phyloP scores from a whole-genome alignment of 768 basidiomycete species.

The Boletus sp. region DNA sequence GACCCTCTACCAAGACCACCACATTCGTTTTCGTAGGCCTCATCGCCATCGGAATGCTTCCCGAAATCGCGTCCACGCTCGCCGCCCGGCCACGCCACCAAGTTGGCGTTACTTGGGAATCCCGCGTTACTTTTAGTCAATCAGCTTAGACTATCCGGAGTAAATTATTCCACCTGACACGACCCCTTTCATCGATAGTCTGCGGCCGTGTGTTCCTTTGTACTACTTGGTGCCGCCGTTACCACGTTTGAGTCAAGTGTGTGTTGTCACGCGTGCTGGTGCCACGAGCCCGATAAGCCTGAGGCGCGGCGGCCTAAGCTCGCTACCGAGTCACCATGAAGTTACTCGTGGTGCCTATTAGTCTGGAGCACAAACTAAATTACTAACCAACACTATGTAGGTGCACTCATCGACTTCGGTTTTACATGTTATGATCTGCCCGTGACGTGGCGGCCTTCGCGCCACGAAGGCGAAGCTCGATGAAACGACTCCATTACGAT shows the following conservation, averaged over 20 bases:
- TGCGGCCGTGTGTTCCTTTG: not conserved
- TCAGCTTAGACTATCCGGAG: not conserved
- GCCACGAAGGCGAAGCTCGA: not conserved
- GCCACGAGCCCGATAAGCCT: not conserved
- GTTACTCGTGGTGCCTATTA: not conserved
- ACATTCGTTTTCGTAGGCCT: conserved; percentile 96
- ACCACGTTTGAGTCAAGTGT: not conserved
- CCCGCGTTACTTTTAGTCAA: no score
- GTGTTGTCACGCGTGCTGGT: not conserved
- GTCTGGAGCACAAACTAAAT: not conserved
- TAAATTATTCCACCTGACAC: not conserved
- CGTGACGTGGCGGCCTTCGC: not conserved
- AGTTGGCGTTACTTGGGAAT: no score
- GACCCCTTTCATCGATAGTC: not conserved
- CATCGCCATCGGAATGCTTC: conserved; percentile 92
- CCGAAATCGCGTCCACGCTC: conserved; percentile 59
- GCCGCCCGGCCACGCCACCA: conserved; percentile 64
- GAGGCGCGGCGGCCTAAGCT: not conserved
- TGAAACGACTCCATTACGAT: not conserved
- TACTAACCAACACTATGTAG: no score
- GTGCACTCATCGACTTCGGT: not conserved
- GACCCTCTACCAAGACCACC: conserved; percentile 91
- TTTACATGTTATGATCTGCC: not conserved
- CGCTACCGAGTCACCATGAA: not conserved
- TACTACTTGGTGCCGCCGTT: not conserved